phyloP scores from a whole-genome alignment of 495 filamentous ascomycete species.

The Penicillium longicatenatum region DNA sequence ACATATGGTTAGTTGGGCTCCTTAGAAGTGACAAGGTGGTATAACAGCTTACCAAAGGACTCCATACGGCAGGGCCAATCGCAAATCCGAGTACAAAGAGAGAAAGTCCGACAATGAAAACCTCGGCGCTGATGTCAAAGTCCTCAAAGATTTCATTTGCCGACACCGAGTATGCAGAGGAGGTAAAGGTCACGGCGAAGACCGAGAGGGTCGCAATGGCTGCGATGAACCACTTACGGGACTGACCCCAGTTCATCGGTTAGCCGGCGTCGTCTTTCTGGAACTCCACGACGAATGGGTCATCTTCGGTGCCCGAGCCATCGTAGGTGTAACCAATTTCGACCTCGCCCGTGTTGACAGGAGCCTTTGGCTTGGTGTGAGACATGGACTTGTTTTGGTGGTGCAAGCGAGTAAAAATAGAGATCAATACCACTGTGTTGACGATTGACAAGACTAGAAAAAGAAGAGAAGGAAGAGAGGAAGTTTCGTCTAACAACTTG shows the following conservation, averaged over 20 bases:
- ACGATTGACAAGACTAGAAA: too few relatives aligned
- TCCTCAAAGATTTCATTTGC: constrained; percentile 35
- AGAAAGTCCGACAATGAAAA: constrained; percentile 50
- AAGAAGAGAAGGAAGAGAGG: too few relatives aligned
- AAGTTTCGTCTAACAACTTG: too few relatives aligned
- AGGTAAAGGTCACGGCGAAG: constrained; percentile 31
- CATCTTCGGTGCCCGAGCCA: constrained; percentile 55
- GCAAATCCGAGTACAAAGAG: constrained; percentile 55
- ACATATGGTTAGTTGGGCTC: too few relatives aligned
- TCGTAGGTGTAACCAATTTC: constrained; percentile 9
- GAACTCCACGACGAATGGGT: constrained; percentile 70
- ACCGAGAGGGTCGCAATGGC: constrained; percentile 20
- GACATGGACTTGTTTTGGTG: not conserved
- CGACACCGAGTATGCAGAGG: constrained; percentile 48
- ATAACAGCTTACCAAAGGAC: constrained; percentile 23
- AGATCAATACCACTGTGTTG: not conserved
- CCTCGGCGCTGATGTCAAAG: constrained; percentile 43
- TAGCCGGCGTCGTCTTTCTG: constrained; percentile 61
- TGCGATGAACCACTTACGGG: constrained; percentile 24
- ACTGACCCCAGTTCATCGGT: constrained; percentile 52
- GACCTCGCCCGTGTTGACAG: constrained; percentile 2
- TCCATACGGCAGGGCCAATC: constrained; percentile 45
- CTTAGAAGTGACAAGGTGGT: not conserved
- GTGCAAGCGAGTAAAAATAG: too few relatives aligned
- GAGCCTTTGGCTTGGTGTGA: not conserved